Evolutionary conservation across 305 asterid genomes (phyloP).

Genomic region (Lippia alba): DNA sequence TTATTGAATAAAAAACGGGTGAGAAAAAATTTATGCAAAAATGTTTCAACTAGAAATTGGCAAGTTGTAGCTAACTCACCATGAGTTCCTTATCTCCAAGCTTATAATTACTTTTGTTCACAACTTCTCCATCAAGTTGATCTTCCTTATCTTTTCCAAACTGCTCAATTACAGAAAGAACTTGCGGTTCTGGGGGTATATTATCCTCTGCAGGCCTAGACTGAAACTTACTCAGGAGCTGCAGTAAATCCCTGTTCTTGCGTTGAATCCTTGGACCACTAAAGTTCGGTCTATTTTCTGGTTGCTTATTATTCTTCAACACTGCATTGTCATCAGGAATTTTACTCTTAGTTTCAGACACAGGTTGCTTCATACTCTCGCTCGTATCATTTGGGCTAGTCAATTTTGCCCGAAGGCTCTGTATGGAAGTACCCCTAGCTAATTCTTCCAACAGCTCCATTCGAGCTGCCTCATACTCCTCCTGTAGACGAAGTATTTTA

Average conservation of each 20-base stretch:
- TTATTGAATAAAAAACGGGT: slow-evolving; percentile 26
- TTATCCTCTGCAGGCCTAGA: slow-evolving; percentile 49
- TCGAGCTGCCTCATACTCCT: slow-evolving; percentile 94
- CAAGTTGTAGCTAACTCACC: slow-evolving; percentile 54
- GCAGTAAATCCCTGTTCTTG: slow-evolving; percentile 78
- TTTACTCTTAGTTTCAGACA: slow-evolving; percentile 15
- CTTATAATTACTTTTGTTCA: slow-evolving; percentile 63
- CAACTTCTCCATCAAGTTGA: slow-evolving; percentile 52
- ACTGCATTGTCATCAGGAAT: slow-evolving; percentile 82
- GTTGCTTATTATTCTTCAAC: slow-evolving; percentile 66
- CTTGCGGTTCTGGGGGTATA: slow-evolving; percentile 52
- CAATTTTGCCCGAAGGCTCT: slow-evolving; percentile 72
- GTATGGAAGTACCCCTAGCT: slow-evolving; percentile 72
- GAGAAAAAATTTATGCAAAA: neutral
- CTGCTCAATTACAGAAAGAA: slow-evolving; percentile 62
- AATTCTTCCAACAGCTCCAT: slow-evolving; percentile 85
- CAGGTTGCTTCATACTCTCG: neutral
- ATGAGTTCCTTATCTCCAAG: slow-evolving; percentile 77
- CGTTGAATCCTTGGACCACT: slow-evolving; percentile 71
- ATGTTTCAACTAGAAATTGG: slow-evolving; percentile 17
- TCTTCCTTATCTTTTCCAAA: slow-evolving; percentile 67
- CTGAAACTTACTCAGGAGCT: slow-evolving; percentile 62
- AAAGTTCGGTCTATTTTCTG: slow-evolving; percentile 40
- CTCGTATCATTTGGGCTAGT: slow-evolving; percentile 49
- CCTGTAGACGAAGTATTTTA: slow-evolving; percentile 49